Base-by-base conservation (phyloP, 2,329 filamentous ascomycete genomes). In the Neonectria sp. region DNA sequence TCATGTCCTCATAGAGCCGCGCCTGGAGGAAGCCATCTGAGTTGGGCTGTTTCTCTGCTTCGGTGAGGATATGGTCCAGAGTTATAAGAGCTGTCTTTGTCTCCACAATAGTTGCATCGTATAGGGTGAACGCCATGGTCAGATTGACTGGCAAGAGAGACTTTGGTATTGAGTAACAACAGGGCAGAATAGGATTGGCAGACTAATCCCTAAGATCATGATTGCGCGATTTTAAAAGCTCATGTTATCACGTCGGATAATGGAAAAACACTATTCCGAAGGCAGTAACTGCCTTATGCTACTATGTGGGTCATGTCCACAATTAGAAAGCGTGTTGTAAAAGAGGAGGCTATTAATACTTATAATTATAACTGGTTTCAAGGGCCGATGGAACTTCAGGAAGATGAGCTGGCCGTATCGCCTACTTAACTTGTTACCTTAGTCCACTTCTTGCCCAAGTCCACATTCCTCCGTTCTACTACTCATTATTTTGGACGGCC, bases 1-100 rank as follows among this genome's bases (percentile, higher is more conserved):
- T 77, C 82, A 83, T 83, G 67, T 83, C 80, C 21, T 80, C 76
- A 65, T 69, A 69, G 6, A 83, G 70, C 29, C 78, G 74, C 8
- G 76, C 70, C 13, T 73, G 52, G n/a, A 75, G 56, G 55, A 82
- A 61, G 1, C 72, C 76, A n/a, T 72, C 75, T 45, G 75, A 67
- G 33, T 74, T 68, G 61, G 76, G 70, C 21, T 75, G 76, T 17
- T 73, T 73, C 67, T 81, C 78, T 15, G 75, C 78, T 69, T 76
- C 70, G 24, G 63, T 68, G 61, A 82, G 69, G 56, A 82, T 66
- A n/a, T 67, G 49, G 17, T 76, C 70, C 35, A 79, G 68, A 11
- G 73, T 65, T 45, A 68, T 70, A 17, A 81, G 66, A 58, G 61
- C 63, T 12, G 67, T 68, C 65, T 67, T 76, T 33, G 79, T 67